Evolutionary conservation across 371 early-diverging fungal species (phyloP).

Genomic region (Cokeromyces recurvatus): DNA sequence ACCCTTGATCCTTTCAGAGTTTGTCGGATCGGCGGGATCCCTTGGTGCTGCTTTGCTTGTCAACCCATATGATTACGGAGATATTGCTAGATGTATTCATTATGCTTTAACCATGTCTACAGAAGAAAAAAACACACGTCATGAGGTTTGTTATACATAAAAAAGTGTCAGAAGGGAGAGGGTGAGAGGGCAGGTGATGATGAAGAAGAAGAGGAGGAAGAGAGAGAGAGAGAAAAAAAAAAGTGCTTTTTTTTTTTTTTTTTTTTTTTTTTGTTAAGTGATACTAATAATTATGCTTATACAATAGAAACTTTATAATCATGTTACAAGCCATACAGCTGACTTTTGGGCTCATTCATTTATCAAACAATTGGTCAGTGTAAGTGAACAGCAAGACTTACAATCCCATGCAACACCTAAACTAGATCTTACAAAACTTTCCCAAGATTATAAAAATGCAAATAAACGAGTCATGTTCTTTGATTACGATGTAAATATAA

Average conservation of each 20-base stretch:
- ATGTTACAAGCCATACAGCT: conserved; percentile 86
- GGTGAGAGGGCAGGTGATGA: too few relatives aligned
- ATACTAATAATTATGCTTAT: too few relatives aligned
- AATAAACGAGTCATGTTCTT: conserved; percentile 71
- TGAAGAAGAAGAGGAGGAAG: too few relatives aligned
- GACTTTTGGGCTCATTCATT: conserved; percentile 87
- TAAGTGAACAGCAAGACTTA: conserved; percentile 33
- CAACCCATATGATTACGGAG: conserved; percentile 95
- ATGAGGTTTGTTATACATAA: conserved; percentile 18
- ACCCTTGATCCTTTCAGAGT: conserved; percentile 95
- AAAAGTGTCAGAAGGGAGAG: too few relatives aligned
- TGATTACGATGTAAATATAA: conserved; percentile 70
- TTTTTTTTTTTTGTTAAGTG: too few relatives aligned
- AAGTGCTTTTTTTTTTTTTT: too few relatives aligned
- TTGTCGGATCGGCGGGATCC: conserved; percentile 95
- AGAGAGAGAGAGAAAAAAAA: too few relatives aligned
- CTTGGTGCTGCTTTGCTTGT: conserved; percentile 87
- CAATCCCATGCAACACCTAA: conserved; percentile 62
- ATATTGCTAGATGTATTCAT: conserved; percentile 86
- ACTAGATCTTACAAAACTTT: conserved; percentile 42
- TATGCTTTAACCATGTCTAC: conserved; percentile 78
- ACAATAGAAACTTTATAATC: conserved; percentile 68
- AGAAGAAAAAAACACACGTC: conserved; percentile 68
- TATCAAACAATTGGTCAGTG: conserved; percentile 51
- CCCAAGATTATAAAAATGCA: conserved; percentile 40